phyloP scores from a whole-genome alignment of 306 rosid species.

The Dryas alaskensis region DNA sequence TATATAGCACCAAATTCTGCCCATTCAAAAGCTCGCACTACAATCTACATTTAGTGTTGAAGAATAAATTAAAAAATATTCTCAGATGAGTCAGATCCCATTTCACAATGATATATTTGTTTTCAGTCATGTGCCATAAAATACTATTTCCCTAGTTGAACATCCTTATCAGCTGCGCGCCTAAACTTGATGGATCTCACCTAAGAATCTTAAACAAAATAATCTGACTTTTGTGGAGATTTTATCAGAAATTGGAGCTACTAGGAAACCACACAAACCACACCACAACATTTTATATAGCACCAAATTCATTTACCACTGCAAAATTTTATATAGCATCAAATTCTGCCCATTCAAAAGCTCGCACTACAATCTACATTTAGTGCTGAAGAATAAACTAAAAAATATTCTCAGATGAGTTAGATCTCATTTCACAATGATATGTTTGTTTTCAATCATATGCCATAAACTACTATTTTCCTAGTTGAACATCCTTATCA shows the following conservation, averaged over 20 bases:
- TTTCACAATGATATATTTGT: background rate
- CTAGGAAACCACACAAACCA: too few species aligned
- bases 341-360: background rate
- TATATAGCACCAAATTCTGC: background rate
- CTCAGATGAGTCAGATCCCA: background rate
- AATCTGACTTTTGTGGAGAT: too few species aligned
- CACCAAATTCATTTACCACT: too few species aligned
- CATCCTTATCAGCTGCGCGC: background rate
- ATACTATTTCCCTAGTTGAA: background rate
- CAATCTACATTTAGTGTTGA: background rate
- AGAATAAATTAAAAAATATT: background rate
- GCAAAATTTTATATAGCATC: too few species aligned
- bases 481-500: background rate
- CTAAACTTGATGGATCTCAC: background rate
- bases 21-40: background rate
- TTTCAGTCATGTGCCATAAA: background rate
- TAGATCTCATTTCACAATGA: background rate
- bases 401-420: background rate
- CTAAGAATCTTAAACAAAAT: background rate
- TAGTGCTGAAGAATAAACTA: too few species aligned
- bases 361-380: background rate
- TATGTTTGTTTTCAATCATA: background rate
- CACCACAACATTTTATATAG: too few species aligned
- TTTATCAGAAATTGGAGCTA: too few species aligned
- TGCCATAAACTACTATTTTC: background rate